These are phyloP conservation scores for Kluyveromyces marxianus DNA, from an alignment of 1,139 yeast species.

Conservation along the genomic window DNA sequence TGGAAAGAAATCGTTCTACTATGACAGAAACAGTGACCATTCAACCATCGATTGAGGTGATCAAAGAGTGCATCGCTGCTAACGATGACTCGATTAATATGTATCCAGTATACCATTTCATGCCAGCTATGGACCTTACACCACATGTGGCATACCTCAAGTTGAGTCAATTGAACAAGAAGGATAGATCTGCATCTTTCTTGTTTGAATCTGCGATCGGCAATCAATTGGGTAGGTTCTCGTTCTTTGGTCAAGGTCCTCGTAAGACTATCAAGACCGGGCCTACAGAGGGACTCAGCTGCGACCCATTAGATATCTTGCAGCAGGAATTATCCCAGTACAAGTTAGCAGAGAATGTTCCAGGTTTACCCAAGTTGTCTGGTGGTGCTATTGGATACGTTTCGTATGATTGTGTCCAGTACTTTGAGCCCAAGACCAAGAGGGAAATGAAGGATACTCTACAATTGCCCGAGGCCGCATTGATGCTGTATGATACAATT, in stretches of 20 bases:
- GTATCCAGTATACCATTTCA: constrained; percentile 72
- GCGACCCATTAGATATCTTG: constrained; percentile 71
- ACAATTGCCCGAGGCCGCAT: constrained; percentile 79
- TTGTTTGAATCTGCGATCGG: constrained; percentile 81
- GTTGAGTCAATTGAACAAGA: constrained; percentile 63
- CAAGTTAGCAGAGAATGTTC: constrained; percentile 59
- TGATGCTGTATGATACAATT: constrained; percentile 85
- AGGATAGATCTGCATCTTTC: constrained; percentile 57
- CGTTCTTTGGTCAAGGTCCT: constrained; percentile 85
- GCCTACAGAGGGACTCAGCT: constrained; percentile 45
- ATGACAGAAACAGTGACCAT: constrained; percentile 18
- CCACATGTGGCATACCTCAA: constrained; percentile 88
- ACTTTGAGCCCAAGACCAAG: constrained; percentile 86
- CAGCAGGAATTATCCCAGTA: constrained; percentile 63
- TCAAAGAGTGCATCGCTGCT: constrained; percentile 38
- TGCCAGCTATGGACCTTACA: constrained; percentile 70
- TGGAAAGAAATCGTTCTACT: too few relatives aligned
- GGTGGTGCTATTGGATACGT: constrained; percentile 97
- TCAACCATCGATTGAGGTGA: constrained; percentile 56
- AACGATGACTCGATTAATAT: constrained; percentile 39
- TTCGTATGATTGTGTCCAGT: constrained; percentile 91
- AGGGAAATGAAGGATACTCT: constrained; percentile 69
- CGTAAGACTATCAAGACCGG: constrained; percentile 79
- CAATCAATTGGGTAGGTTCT: constrained; percentile 80
- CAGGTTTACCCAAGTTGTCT: constrained; percentile 75